Evolutionary conservation across 192 early-diverging fungal genomes (phyloP), one percentile per base, ranked within the genome.

Genomic region (Jimgerdemannia lactiflua): DNA sequence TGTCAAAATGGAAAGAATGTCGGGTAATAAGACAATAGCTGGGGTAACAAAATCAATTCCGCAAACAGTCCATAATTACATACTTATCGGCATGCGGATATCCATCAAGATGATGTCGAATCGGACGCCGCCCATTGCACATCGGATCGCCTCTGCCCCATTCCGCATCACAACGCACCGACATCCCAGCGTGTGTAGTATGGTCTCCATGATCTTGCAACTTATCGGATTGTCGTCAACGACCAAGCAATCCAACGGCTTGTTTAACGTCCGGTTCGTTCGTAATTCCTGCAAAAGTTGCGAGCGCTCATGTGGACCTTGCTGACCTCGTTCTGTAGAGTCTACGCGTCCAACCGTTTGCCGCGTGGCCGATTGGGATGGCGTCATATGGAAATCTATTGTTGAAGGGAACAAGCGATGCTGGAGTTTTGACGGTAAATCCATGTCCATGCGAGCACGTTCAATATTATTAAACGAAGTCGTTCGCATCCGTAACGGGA

Each of bases 51-150:
- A 19, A 71, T 10, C 11, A 49, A 39, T 4, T 42, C n/a, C 67
- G 49, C 18, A 18, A 18, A 73, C 14, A 7, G 10, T 72, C 19
- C 42, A 43, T 59, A 59, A 67, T 73, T 10, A 86, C 88, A 87
- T 92, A 96, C 93, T 86, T 49, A 96, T 93, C n/a, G 96, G 96
- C 93, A 97, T 96, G 9, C 92, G 87, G 17, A 94, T 91, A 72
- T 95, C 94, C 94, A 97, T 95, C 75, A 98, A 97, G 69, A 98
- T 96, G 43, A 95, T 85, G 74, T 97, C 95, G 84, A 95, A 98
- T 74, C 90, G 92, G 40, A 96, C 90, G 70, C 92, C 89, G 0
- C 95, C 96, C 88, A 97, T 93, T 0, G 94, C 94, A 70, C 91
- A 93, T 66, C 93, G 91, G 73, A 97, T 88, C 0, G 95, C 97